Conservation (phyloP, 2,329 filamentous ascomycete genomes). For the Penicillium italicum region DNA sequence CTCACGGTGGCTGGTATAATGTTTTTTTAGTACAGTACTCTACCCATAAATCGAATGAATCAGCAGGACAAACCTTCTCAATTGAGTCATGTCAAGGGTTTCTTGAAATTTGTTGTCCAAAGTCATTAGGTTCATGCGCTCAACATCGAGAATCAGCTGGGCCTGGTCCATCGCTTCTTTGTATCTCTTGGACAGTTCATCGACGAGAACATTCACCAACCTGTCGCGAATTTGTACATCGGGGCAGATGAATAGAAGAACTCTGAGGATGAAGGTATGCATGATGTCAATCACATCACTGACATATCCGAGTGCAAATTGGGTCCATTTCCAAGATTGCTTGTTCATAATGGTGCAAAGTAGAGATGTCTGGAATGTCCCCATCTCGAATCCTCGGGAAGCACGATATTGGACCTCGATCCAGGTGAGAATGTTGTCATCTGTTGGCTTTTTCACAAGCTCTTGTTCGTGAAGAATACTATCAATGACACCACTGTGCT, state of each 20-base stretch:
- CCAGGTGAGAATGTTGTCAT: slow-evolving; percentile 28
- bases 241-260: background rate
- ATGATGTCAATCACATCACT: slow-evolving; percentile 45
- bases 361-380: slow-evolving; percentile 42
- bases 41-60: background rate
- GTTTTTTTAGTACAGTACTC: too few relatives aligned
- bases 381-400: slow-evolving; percentile 55
- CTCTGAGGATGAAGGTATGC: background rate
- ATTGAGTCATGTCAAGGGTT: background rate
- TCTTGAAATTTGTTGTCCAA: background rate
- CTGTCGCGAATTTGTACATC: background rate
- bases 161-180: background rate
- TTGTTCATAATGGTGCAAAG: slow-evolving; percentile 46
- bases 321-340: slow-evolving; percentile 55
- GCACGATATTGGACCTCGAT: slow-evolving; percentile 44
- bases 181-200: background rate
- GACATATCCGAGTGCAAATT: slow-evolving; percentile 49
- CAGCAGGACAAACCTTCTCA: background rate
- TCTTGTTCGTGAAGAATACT: background rate
- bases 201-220: background rate
- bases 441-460: background rate
- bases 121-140: background rate
- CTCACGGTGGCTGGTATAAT: background rate
- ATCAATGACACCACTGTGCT: too few relatives aligned
- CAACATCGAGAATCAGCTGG: background rate